Percentiles rank a stretch among this genome's conserved stretches.
Evolutionary conservation across 768 basidiomycete species (phyloP).

Genomic region (Suillus variegatus): DNA sequence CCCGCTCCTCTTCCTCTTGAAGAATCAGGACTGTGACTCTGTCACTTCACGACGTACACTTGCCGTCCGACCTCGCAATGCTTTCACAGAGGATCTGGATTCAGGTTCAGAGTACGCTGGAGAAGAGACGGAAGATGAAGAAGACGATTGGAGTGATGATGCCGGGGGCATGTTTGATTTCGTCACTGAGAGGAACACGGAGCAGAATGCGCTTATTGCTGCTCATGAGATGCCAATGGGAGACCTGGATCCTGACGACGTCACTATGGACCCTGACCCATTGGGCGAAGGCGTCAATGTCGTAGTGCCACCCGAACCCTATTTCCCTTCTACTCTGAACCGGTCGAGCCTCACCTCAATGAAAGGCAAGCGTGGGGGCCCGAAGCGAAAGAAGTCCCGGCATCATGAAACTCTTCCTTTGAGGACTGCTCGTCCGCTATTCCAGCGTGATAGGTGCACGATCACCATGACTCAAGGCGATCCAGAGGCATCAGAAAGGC

Average conservation of each 20-base stretch:
- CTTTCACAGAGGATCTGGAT: slow-evolving; percentile 59
- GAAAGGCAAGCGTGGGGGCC: slow-evolving; percentile 33
- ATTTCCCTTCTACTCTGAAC: slow-evolving; percentile 76
- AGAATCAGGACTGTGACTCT: slow-evolving; percentile 53
- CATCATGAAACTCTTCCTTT: slow-evolving; percentile 66
- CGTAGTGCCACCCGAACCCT: slow-evolving; percentile 80
- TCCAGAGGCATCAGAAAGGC: slow-evolving; percentile 59
- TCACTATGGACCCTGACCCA: slow-evolving; percentile 68
- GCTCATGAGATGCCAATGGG: slow-evolving; percentile 20
- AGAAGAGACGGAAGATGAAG: slow-evolving; percentile 54
- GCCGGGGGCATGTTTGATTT: slow-evolving; percentile 64
- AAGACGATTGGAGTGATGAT: slow-evolving; percentile 62
- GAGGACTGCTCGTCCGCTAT: slow-evolving; percentile 74
- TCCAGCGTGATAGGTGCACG: slow-evolving; percentile 91
- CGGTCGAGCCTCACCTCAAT: slow-evolving; percentile 41
- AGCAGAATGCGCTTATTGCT: slow-evolving; percentile 67
- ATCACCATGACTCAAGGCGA: slow-evolving; percentile 88
- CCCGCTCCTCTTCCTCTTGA: slow-evolving; percentile 60
- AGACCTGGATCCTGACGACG: slow-evolving; percentile 48
- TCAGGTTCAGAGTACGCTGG: slow-evolving; percentile 64
- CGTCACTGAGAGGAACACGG: slow-evolving; percentile 86
- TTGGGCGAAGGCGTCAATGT: slow-evolving; percentile 93
- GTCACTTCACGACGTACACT: slow-evolving; percentile 34
- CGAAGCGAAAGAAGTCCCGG: slow-evolving; percentile 61
- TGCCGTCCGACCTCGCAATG: slow-evolving; percentile 56